Evolutionary conservation across 2,329 filamentous ascomycete genomes (phyloP).

Genomic region (Fusarium sororula): DNA sequence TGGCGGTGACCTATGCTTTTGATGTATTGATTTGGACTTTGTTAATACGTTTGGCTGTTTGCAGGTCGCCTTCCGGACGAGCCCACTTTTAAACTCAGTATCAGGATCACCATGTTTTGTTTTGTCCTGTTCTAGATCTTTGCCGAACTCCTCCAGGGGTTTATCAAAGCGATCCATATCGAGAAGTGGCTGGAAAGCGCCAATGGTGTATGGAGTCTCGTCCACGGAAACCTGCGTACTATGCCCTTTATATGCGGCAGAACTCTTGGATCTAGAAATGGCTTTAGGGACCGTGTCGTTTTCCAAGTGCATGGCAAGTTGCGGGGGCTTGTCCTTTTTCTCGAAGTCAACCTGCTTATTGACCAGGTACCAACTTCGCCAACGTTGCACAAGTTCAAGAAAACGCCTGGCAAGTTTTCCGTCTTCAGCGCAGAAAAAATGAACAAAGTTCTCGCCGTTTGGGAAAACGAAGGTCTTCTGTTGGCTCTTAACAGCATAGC

Average conservation of each 20-base stretch:
- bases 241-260: slow-evolving; percentile 39
- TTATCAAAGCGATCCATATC: slow-evolving; percentile 69
- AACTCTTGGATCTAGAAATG: slow-evolving; percentile 52
- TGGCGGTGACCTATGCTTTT: slow-evolving; percentile 15
- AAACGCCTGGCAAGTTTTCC: slow-evolving; percentile 72
- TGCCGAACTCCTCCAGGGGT: slow-evolving; percentile 59
- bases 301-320: not conserved
- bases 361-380: slow-evolving; percentile 93
- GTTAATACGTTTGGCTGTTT: slow-evolving; percentile 14
- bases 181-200: slow-evolving; percentile 73
- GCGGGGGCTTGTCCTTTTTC: slow-evolving; percentile 38
- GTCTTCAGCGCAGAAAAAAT: slow-evolving; percentile 90
- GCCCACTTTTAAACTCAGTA: slow-evolving; percentile 20
- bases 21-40: slow-evolving; percentile 45
- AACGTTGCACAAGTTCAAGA: slow-evolving; percentile 75
- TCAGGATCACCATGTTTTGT: slow-evolving; percentile 8
- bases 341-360: slow-evolving; percentile 69
- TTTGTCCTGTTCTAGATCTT: slow-evolving; percentile 47
- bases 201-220: slow-evolving; percentile 68
- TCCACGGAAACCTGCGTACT: slow-evolving; percentile 51
- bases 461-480: slow-evolving; percentile 87
- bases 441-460: slow-evolving; percentile 85
- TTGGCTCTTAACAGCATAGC: slow-evolving; percentile 91
- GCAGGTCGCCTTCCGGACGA: slow-evolving; percentile 23
- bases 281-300: slow-evolving; percentile 19